Percentiles rank a stretch among this genome's conserved stretches.
phyloP scores from a whole-genome alignment of 352 stramenopile genomes.

The Globisporangium lucens region DNA sequence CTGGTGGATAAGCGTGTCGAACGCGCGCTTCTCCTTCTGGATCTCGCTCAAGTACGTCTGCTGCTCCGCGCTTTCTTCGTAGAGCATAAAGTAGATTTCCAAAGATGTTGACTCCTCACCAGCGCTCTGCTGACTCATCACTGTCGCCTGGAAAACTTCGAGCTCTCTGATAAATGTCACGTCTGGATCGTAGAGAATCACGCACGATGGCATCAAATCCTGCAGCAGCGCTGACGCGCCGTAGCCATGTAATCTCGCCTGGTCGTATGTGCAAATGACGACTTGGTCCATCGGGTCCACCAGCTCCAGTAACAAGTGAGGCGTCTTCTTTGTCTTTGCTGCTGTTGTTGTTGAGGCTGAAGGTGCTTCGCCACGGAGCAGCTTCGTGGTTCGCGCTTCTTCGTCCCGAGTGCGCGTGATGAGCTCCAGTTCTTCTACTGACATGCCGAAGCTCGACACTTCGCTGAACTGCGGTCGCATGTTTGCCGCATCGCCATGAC shows the following conservation, averaged over 20 bases:
- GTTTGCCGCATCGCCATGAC: neutral
- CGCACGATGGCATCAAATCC: constrained; percentile 87
- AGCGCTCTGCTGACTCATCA: constrained; percentile 16
- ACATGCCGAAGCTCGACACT: constrained; percentile 72
- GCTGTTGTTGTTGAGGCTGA: neutral
- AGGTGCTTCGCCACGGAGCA: constrained; percentile 7
- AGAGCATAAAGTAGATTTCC: constrained; percentile 95
- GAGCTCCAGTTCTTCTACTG: constrained; percentile 57
- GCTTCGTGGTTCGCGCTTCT: constrained; percentile 20
- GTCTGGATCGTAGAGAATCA: constrained; percentile 96
- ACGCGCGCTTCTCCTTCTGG: constrained; percentile 94
- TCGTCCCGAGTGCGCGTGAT: constrained; percentile 25
- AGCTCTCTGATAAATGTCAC: constrained; percentile 93
- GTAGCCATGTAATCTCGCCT: constrained; percentile 60
- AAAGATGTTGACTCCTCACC: constrained; percentile 23
- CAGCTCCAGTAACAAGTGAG: constrained; percentile 45
- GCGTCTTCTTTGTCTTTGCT: constrained; percentile 12
- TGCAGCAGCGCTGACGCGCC: constrained; percentile 75
- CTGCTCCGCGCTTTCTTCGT: constrained; percentile 95
- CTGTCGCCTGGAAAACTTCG: constrained; percentile 89
- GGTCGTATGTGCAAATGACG: constrained; percentile 77
- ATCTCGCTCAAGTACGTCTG: constrained; percentile 94
- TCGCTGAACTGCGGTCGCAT: constrained; percentile 25
- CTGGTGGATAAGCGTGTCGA: constrained; percentile 95
- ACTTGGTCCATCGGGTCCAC: constrained; percentile 49